These are phyloP conservation scores for Agaricus sinodeliciosus DNA, from an alignment of 768 basidiomycete species.

Conservation along the genomic window DNA sequence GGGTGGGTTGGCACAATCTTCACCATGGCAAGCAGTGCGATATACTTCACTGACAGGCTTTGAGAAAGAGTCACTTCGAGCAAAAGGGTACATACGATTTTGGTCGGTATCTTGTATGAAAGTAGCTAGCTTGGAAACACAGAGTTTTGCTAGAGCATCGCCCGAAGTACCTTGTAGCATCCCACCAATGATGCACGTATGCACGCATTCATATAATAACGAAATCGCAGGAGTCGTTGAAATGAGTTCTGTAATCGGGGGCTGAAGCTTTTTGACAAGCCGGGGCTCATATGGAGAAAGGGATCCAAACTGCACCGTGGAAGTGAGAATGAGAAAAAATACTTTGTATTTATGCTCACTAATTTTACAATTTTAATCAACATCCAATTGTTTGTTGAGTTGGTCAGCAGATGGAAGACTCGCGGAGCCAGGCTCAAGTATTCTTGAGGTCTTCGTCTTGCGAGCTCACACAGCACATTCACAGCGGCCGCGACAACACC, in stretches of 20 bases:
- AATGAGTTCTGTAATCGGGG: constrained; percentile 92
- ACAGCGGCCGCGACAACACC: constrained; percentile 93
- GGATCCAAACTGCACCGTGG: constrained; percentile 70
- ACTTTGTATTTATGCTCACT: constrained; percentile 34
- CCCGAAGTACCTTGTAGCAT: constrained; percentile 84
- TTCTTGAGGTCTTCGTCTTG: constrained; percentile 69
- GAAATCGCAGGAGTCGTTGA: constrained; percentile 95
- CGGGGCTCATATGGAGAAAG: constrained; percentile 90
- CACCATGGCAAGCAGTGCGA: constrained; percentile 88
- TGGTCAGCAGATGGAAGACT: constrained; percentile 87
- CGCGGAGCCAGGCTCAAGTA: constrained; percentile 88
- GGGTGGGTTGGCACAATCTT: constrained; percentile 94
- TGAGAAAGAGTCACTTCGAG: neutral
- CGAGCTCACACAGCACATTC: constrained; percentile 91
- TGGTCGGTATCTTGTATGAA: constrained; percentile 94
- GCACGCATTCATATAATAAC: constrained; percentile 94
- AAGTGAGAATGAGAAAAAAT: neutral
- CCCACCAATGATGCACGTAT: constrained; percentile 95
- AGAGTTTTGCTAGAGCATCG: constrained; percentile 73
- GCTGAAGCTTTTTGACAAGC: constrained; percentile 88
- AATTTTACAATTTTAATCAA: constrained; percentile 97
- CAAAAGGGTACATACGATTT: constrained; percentile 61
- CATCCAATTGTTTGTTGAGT: constrained; percentile 99
- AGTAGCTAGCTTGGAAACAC: constrained; percentile 87
- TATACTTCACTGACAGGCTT: constrained; percentile 78